Evolutionary conservation across 345 rosid genomes (phyloP).

Genomic region (Boechera divaricarpa): DNA sequence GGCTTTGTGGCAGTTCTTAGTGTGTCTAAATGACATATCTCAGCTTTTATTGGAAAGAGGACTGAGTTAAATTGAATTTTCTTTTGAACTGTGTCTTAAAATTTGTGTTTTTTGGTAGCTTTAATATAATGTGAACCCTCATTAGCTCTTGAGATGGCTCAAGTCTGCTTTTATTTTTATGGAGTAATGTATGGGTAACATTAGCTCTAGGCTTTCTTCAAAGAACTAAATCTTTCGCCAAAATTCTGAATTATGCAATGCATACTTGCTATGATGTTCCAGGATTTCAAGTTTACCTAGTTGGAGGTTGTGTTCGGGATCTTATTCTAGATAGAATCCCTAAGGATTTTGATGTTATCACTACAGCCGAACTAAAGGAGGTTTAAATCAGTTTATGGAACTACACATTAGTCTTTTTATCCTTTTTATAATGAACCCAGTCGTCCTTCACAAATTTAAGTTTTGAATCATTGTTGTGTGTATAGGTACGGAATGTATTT

Average conservation of each 20-base stretch:
- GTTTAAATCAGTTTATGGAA: slow-evolving; percentile 41
- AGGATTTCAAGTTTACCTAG: slow-evolving; percentile 77
- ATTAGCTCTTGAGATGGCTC: slow-evolving; percentile 9
- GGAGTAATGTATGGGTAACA: not conserved
- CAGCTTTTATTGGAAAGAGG: not conserved
- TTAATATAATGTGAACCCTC: not conserved
- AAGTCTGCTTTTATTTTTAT: too few species aligned
- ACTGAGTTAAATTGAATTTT: not conserved
- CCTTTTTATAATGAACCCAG: not conserved
- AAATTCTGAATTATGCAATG: not conserved
- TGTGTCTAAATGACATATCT: slow-evolving; percentile 2
- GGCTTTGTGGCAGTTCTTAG: not conserved
- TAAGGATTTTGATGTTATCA: slow-evolving; percentile 74
- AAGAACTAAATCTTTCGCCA: not conserved
- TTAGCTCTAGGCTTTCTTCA: not conserved
- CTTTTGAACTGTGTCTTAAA: not conserved
- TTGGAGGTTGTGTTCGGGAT: slow-evolving; percentile 83
- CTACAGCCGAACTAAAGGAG: slow-evolving; percentile 69
- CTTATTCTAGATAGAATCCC: slow-evolving; percentile 68
- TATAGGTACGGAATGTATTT: slow-evolving; percentile 61
- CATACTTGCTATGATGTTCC: slow-evolving; percentile 9
- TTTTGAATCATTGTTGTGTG: not conserved
- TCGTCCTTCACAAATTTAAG: not conserved
- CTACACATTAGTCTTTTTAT: slow-evolving; percentile 6
- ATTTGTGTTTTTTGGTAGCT: not conserved